These are phyloP conservation scores for Boletus barrowsii DNA, from an alignment of 768 basidiomycete genomes.

Conservation along the genomic window DNA sequence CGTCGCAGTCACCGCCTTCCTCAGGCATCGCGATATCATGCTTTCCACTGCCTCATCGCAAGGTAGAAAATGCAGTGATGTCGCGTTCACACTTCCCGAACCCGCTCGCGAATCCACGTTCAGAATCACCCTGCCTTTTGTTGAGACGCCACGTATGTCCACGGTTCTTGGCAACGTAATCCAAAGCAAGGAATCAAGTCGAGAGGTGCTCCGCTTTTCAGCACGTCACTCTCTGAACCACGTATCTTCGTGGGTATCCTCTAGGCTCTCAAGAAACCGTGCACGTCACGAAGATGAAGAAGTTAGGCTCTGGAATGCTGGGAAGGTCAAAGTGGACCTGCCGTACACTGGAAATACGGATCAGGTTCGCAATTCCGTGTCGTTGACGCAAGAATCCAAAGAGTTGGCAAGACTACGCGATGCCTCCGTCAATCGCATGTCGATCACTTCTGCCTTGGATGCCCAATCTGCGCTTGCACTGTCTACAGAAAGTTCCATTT, in stretches of 20 bases:
- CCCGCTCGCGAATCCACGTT: conserved; percentile 26
- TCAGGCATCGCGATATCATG: conserved; percentile 16
- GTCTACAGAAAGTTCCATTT: conserved; percentile 7
- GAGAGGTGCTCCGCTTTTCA: conserved; percentile 14
- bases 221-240: conserved; percentile 23
- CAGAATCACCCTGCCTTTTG: conserved; percentile 18
- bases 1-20: conserved; percentile 47
- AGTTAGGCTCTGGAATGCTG: conserved; percentile 33
- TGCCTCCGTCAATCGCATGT: conserved; percentile 1
- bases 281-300: conserved; percentile 25
- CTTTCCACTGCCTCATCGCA: background rate
- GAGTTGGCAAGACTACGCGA: conserved; percentile 8
- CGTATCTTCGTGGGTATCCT: conserved; percentile 41
- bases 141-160: conserved; percentile 28
- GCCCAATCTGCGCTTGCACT: conserved; percentile 2
- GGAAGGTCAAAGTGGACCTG: conserved; percentile 22
- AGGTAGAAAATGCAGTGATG: background rate
- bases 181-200: conserved; percentile 7
- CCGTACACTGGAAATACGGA: conserved; percentile 4
- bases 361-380: background rate
- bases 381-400: conserved; percentile 5
- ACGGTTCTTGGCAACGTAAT: conserved; percentile 5
- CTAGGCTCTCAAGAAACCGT: conserved; percentile 27
- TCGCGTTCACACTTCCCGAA: conserved; percentile 21
- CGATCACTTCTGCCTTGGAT: conserved; percentile 7